Evolutionary conservation across 2,329 filamentous ascomycete genomes (phyloP).

Genomic region (Ophiosphaerella korrae): DNA sequence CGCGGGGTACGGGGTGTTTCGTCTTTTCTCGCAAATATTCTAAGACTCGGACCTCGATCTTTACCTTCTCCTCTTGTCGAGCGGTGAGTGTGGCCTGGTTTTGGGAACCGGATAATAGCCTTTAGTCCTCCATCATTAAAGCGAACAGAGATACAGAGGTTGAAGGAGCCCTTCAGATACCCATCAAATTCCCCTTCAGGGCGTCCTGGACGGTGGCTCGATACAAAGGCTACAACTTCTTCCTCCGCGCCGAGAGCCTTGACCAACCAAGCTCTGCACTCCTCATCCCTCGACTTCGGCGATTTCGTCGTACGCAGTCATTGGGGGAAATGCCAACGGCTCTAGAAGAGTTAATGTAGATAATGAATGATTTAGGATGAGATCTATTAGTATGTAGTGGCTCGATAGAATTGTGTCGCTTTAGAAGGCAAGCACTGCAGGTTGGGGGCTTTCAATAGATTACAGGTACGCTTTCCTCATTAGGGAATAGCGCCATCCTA

Average conservation of each 20-base stretch:
- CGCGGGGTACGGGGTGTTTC: conserved; percentile 12
- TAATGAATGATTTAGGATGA: not conserved
- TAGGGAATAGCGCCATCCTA: not conserved
- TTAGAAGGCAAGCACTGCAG: conserved; percentile 1
- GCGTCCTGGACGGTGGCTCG: conserved; percentile 10
- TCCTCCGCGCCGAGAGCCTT: conserved; percentile 10
- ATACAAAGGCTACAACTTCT: conserved; percentile 13
- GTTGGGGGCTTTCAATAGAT: not conserved
- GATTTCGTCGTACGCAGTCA: conserved; percentile 14
- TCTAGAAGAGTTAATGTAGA: too few species aligned
- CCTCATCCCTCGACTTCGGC: conserved; percentile 11
- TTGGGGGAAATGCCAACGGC: conserved; percentile 1
- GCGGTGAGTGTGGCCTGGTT: conserved; percentile 10
- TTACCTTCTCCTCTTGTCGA: conserved; percentile 15
- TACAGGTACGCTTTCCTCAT: not conserved
- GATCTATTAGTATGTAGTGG: not conserved
- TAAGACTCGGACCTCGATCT: conserved; percentile 16
- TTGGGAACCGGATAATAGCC: conserved; percentile 16
- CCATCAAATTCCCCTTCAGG: conserved; percentile 13
- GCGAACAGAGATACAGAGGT: not conserved
- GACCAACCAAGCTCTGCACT: conserved; percentile 13
- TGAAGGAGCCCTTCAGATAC: conserved; percentile 6
- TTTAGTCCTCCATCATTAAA: too few species aligned
- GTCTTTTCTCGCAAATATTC: conserved; percentile 17
- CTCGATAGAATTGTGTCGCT: conserved; percentile 2